These are phyloP conservation scores for Solanum lycopersicoides DNA, from an alignment of 257 asterid species.

Conservation along the genomic window DNA sequence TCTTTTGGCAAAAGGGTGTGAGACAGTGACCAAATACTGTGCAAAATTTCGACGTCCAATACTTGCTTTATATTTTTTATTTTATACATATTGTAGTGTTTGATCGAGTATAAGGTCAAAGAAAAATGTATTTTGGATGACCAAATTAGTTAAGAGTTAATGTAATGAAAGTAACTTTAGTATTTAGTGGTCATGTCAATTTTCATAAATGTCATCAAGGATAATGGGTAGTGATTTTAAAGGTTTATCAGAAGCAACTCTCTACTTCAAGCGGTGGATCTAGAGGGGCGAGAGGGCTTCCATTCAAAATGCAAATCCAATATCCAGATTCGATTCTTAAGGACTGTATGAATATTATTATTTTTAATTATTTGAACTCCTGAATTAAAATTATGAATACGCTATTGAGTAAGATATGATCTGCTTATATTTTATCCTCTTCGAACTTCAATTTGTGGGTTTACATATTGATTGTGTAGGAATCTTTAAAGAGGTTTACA, in stretches of 20 bases:
- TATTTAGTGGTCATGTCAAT: background rate
- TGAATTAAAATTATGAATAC: too few species aligned
- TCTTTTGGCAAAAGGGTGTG: background rate
- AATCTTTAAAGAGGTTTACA: background rate
- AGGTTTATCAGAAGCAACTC: too few species aligned
- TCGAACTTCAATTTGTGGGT: background rate
- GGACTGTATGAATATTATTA: too few species aligned
- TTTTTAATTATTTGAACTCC: background rate
- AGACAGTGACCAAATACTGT: background rate
- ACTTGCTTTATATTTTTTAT: background rate
- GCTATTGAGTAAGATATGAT: background rate
- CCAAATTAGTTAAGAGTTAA: background rate
- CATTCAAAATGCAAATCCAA: background rate
- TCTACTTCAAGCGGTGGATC: rapidly evolving
- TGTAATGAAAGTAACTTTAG: background rate
- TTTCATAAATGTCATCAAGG: background rate
- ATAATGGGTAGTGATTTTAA: too few species aligned
- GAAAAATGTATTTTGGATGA: background rate
- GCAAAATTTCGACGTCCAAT: background rate
- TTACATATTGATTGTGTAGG: background rate
- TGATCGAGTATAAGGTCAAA: background rate
- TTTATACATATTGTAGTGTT: background rate
- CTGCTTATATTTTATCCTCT: background rate
- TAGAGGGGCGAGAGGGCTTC: background rate
- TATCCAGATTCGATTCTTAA: background rate